Percentiles rank a stretch among this genome's conserved stretches.
Evolutionary conservation across 2,329 filamentous ascomycete species (phyloP).

Genomic region (Diaporthe sp.): DNA sequence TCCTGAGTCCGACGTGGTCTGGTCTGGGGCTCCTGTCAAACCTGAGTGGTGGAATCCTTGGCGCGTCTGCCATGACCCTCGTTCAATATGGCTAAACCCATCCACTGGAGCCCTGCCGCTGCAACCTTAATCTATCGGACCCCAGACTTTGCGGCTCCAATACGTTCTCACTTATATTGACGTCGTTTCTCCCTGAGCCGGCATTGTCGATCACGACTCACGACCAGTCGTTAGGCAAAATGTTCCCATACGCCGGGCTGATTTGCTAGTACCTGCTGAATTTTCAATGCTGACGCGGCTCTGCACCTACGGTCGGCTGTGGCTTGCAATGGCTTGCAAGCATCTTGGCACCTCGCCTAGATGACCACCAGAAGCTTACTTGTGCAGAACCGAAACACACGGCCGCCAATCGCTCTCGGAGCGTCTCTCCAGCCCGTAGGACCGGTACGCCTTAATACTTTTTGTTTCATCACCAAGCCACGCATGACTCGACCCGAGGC

Average conservation of each 20-base stretch:
- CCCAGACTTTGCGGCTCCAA: slow-evolving; percentile 25
- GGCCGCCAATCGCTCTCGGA: not conserved
- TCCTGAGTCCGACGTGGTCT: slow-evolving; percentile 6
- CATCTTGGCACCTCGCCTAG: slow-evolving; percentile 1
- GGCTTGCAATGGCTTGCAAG: not conserved
- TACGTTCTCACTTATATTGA: slow-evolving; percentile 31
- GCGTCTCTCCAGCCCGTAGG: slow-evolving; percentile 5
- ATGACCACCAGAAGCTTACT: slow-evolving; percentile 7
- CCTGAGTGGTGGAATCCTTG: slow-evolving; percentile 30
- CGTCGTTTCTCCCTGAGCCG: slow-evolving; percentile 21
- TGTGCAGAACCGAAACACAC: slow-evolving; percentile 13
- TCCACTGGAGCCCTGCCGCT: slow-evolving; percentile 5
- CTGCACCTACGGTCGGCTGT: not conserved
- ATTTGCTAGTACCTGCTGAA: slow-evolving; percentile 10
- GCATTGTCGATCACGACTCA: slow-evolving; percentile 24
- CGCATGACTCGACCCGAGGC: slow-evolving; percentile 7
- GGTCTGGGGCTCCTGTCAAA: slow-evolving; percentile 12
- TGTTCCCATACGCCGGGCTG: not conserved
- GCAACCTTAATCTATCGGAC: slow-evolving; percentile 9
- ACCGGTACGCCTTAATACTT: not conserved
- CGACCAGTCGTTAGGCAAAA: not conserved
- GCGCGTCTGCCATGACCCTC: slow-evolving; percentile 16
- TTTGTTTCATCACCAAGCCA: slow-evolving; percentile 20
- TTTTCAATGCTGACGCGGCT: slow-evolving; percentile 28
- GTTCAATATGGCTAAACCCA: slow-evolving; percentile 25